Evolutionary conservation across 495 filamentous ascomycete genomes (phyloP).

Genomic region (Penicillium manginii): DNA sequence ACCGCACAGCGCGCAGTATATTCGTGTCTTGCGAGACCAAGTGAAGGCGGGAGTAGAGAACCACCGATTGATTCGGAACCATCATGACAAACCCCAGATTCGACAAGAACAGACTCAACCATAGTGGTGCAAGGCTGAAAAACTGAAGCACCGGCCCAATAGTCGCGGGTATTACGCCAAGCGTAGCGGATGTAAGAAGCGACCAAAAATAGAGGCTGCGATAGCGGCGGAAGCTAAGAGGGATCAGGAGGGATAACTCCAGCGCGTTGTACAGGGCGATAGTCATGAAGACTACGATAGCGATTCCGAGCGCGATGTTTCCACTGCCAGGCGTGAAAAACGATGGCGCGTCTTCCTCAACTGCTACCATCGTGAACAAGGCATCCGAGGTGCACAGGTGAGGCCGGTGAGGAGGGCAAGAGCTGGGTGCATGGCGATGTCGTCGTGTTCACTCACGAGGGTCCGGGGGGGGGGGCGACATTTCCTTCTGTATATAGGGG

Average conservation of each 20-base stretch:
- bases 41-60: constrained; percentile 55
- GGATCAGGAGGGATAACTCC: constrained; percentile 49
- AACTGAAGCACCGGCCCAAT: constrained; percentile 51
- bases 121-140: constrained; percentile 35
- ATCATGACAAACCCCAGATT: constrained; percentile 53
- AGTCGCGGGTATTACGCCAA: constrained; percentile 46
- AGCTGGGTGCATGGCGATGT: background rate
- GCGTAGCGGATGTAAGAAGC: constrained; percentile 44
- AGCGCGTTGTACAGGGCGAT: constrained; percentile 51
- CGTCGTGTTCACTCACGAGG: background rate
- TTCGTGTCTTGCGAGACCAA: constrained; percentile 44
- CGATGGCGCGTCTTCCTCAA: background rate
- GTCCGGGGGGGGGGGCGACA: background rate
- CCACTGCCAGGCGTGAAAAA: background rate
- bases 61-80: constrained; percentile 53
- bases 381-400: background rate
- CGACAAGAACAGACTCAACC: constrained; percentile 43
- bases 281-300: constrained; percentile 44
- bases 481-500: background rate
- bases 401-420: background rate
- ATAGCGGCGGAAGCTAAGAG: constrained; percentile 51
- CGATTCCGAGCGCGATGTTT: constrained; percentile 23
- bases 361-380: background rate
- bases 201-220: constrained; percentile 56
- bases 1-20: constrained; percentile 41